These are phyloP conservation scores for Komagataella mondaviorum DNA, from an alignment of 805 yeast species.

Conservation along the genomic window DNA sequence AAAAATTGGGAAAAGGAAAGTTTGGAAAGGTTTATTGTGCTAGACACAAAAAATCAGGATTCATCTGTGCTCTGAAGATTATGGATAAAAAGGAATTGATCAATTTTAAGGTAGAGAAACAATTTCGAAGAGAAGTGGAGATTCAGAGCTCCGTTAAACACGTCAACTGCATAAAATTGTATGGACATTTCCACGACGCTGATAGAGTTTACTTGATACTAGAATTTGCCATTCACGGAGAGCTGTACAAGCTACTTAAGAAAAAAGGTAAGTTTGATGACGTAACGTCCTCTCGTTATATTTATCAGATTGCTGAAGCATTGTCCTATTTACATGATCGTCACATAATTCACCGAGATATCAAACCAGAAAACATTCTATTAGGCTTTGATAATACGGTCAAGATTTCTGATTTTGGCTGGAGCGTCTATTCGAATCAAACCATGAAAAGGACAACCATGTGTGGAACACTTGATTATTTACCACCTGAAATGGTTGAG, in stretches of 20 bases:
- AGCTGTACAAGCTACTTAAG: slow-evolving; percentile 63
- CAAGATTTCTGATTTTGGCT: slow-evolving; percentile 89
- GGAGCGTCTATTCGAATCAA: slow-evolving; percentile 50
- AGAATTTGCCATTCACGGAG: slow-evolving; percentile 81
- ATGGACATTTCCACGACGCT: slow-evolving; percentile 75
- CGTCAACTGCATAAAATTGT: slow-evolving; percentile 66
- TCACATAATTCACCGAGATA: slow-evolving; percentile 80
- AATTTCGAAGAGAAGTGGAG: slow-evolving; percentile 83
- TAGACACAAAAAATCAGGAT: slow-evolving; percentile 59
- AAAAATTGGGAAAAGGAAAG: slow-evolving; percentile 83
- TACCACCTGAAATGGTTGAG: slow-evolving; percentile 93
- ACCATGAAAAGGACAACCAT: slow-evolving; percentile 50
- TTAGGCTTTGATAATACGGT: slow-evolving; percentile 63
- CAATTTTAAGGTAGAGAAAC: slow-evolving; percentile 66
- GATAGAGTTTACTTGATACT: slow-evolving; percentile 70
- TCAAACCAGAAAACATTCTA: slow-evolving; percentile 87
- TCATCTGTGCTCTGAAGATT: slow-evolving; percentile 79
- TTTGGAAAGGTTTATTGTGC: slow-evolving; percentile 90
- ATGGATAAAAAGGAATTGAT: slow-evolving; percentile 77
- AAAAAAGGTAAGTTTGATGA: slow-evolving; percentile 60
- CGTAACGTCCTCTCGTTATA: slow-evolving; percentile 61
- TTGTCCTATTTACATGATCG: slow-evolving; percentile 65
- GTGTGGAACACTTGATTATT: slow-evolving; percentile 90
- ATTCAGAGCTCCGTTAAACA: slow-evolving; percentile 75
- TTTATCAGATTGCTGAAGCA: slow-evolving; percentile 75